A percentile compares a stretch with the other conserved stretches of the same genome.
These are phyloP conservation scores for Cladosporium sphaerospermum DNA, from an alignment of 2,329 filamentous ascomycete genomes.

Conservation along the genomic window DNA sequence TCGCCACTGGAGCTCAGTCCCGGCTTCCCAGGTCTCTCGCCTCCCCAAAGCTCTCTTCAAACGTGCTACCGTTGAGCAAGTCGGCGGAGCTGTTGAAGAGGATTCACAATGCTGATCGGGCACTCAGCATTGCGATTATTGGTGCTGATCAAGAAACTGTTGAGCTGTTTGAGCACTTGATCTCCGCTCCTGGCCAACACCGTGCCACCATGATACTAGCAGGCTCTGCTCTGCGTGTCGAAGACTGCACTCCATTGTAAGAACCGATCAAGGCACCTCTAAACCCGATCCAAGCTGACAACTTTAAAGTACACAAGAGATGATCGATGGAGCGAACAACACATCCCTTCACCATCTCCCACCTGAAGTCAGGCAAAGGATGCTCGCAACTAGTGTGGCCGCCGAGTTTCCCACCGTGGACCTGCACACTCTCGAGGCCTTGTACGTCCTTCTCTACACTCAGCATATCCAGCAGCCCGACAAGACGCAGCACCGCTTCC, in stretches of 20 bases:
- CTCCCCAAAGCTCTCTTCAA: constrained; percentile 10
- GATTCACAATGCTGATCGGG: constrained; percentile 10
- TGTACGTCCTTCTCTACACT: constrained; percentile 22
- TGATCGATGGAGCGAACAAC: constrained; percentile 8
- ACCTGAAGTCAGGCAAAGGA: constrained; percentile 16
- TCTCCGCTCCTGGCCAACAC: constrained; percentile 16
- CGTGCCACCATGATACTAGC: constrained; percentile 20
- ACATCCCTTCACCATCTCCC: constrained; percentile 14
- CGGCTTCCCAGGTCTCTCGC: constrained; percentile 15
- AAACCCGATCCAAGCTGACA: background rate
- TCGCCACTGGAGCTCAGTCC: constrained; percentile 20
- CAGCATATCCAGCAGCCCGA: constrained; percentile 18
- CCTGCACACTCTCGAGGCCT: constrained; percentile 17
- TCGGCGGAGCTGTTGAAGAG: constrained; percentile 16
- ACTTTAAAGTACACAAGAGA: constrained; percentile 11
- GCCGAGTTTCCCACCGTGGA: constrained; percentile 16
- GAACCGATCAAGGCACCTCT: constrained; percentile 3
- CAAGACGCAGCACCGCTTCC: constrained; percentile 18
- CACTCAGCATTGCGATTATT: constrained; percentile 20
- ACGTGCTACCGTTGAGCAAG: constrained; percentile 17
- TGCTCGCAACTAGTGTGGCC: constrained; percentile 9
- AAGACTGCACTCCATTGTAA: constrained; percentile 19
- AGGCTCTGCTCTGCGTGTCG: constrained; percentile 20
- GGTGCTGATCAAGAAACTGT: constrained; percentile 22
- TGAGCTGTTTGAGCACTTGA: constrained; percentile 21